Conservation (phyloP, 345 rosid genomes). For the Erysimum cheiranthoides region DNA sequence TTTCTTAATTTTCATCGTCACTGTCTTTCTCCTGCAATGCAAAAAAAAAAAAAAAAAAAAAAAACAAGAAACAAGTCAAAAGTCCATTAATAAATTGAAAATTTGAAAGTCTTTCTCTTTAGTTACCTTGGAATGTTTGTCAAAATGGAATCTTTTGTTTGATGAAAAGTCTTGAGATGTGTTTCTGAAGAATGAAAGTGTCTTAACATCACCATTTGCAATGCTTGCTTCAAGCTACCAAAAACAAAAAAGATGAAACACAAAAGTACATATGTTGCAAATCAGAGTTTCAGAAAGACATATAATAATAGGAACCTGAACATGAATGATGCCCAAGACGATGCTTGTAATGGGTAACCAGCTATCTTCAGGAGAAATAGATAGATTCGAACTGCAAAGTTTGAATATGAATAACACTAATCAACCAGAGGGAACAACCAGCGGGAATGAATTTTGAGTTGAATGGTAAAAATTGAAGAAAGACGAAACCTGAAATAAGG, state of each 20-base stretch:
- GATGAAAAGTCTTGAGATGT: constrained; percentile 51
- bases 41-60: not conserved
- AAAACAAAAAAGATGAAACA: constrained; percentile 1
- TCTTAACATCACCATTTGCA: constrained; percentile 78
- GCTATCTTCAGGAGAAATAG: constrained; percentile 84
- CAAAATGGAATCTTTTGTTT: constrained; percentile 41
- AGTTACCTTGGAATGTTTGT: constrained; percentile 55
- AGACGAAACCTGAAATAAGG: constrained; percentile 69
- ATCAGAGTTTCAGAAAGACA: not conserved
- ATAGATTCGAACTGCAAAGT: constrained; percentile 70
- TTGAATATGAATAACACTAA: not conserved
- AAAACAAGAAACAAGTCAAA: not conserved
- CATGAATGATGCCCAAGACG: constrained; percentile 75
- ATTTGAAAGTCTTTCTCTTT: not conserved
- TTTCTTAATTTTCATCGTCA: constrained; percentile 46
- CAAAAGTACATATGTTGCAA: not conserved
- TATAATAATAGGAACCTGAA: constrained; percentile 64
- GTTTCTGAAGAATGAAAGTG: constrained; percentile 59
- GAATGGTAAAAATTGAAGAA: too few species aligned
- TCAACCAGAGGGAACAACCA: not conserved
- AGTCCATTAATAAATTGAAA: not conserved
- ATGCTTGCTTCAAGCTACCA: constrained; percentile 84
- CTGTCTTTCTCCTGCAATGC: constrained; percentile 47
- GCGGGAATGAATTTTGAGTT: too few species aligned
- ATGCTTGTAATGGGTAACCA: constrained; percentile 97